Conservation (phyloP, 2,329 filamentous ascomycete genomes). For the Sporothrix schenckii region DNA sequence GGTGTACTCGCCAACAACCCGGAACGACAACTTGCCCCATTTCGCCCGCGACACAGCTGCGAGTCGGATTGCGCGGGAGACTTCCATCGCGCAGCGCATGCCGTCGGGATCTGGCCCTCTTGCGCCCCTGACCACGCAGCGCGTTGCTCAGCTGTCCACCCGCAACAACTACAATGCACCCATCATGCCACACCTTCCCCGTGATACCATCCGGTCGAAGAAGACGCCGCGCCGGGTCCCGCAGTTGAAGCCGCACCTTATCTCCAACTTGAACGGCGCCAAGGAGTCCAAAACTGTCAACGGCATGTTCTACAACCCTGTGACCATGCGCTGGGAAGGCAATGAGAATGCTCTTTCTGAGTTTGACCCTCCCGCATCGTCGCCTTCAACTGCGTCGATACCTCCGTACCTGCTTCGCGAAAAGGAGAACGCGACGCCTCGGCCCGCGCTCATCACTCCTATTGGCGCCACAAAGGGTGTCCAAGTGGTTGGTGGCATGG, state of each 20-base stretch:
- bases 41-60: constrained; percentile 68
- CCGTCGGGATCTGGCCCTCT: constrained; percentile 53
- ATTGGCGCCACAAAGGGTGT: constrained; percentile 82
- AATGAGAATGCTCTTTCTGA: constrained; percentile 83
- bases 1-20: constrained; percentile 62
- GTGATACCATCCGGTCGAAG: constrained; percentile 53
- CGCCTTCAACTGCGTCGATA: constrained; percentile 56
- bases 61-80: constrained; percentile 66
- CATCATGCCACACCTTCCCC: constrained; percentile 37
- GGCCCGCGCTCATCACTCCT: constrained; percentile 85
- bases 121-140: constrained; percentile 58
- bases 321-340: constrained; percentile 88
- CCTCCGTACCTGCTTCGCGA: constrained; percentile 53
- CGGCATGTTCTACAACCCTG: constrained; percentile 94
- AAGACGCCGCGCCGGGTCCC: constrained; percentile 59
- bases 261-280: constrained; percentile 75
- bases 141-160: constrained; percentile 57
- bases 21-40: constrained; percentile 58
- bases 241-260: constrained; percentile 79
- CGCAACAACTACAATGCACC: constrained; percentile 51
- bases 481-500: constrained; percentile 96
- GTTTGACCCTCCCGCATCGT: constrained; percentile 69
- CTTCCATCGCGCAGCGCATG: constrained; percentile 62
- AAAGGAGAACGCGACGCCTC: constrained; percentile 61
- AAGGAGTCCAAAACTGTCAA: constrained; percentile 83